phyloP scores from a whole-genome alignment of 495 filamentous ascomycete species.

The Neurospora sp. region DNA sequence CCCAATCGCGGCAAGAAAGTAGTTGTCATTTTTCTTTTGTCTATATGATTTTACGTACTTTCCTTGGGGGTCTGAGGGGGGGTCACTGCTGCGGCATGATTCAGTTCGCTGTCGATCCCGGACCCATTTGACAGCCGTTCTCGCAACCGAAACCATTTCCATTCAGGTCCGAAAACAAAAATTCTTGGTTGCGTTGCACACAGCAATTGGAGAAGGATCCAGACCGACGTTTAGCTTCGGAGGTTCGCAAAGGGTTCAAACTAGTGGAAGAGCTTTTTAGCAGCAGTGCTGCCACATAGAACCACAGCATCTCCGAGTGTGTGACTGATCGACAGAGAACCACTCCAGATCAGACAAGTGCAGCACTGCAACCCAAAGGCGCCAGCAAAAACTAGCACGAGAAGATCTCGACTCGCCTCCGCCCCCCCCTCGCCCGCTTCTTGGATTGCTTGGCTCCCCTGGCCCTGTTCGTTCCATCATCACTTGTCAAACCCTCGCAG shows the following conservation, averaged over 20 bases:
- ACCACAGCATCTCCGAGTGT: background rate
- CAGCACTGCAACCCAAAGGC: constrained; percentile 3
- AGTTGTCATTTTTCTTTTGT: background rate
- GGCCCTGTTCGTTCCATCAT: background rate
- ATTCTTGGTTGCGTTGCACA: background rate
- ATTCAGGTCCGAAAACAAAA: background rate
- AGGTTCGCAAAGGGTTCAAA: background rate
- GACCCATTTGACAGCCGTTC: background rate
- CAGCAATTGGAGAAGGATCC: background rate
- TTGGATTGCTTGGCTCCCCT: background rate
- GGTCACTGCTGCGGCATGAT: background rate
- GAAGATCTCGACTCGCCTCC: constrained; percentile 22
- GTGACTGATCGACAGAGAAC: constrained; percentile 2
- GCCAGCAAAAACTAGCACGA: constrained; percentile 5
- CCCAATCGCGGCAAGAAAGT: background rate
- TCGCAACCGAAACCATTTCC: background rate
- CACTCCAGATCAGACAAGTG: background rate
- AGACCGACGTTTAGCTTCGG: background rate
- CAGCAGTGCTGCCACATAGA: background rate
- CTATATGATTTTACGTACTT: background rate
- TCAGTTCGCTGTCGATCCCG: background rate
- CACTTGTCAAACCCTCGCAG: background rate
- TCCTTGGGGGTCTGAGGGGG: background rate
- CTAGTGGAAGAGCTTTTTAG: background rate
- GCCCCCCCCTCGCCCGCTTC: constrained; percentile 12